A percentile compares a stretch with the other conserved stretches of the same genome.
Evolutionary conservation across 164 flowering plant genomes (phyloP).

Genomic region (Saururus chinensis): DNA sequence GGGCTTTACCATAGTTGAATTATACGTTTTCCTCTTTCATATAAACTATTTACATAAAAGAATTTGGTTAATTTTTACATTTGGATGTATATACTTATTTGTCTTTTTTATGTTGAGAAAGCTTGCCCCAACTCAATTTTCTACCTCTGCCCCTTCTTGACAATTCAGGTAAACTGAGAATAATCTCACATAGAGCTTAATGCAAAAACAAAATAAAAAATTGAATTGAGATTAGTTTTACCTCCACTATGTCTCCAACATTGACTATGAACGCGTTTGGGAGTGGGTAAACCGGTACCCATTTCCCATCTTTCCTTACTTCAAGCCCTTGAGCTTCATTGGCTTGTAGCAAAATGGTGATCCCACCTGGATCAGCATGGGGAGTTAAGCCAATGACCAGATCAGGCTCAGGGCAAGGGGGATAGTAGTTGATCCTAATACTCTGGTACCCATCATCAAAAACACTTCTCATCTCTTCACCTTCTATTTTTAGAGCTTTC

Average conservation of each 20-base stretch:
- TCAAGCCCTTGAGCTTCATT: slow-evolving; percentile 40
- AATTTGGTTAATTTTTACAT: too few species aligned
- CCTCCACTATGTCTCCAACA: slow-evolving; percentile 46
- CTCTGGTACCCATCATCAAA: slow-evolving; percentile 23
- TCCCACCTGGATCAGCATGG: slow-evolving; percentile 34
- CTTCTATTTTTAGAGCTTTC: slow-evolving; percentile 20
- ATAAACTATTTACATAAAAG: too few species aligned
- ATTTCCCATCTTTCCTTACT: slow-evolving; percentile 28
- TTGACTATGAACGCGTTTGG: slow-evolving; percentile 34
- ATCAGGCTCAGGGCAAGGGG: slow-evolving; percentile 33
- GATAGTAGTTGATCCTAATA: slow-evolving; percentile 40
- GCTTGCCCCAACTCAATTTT: too few species aligned
- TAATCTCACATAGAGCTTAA: too few species aligned
- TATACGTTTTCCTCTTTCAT: too few species aligned
- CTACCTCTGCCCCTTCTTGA: too few species aligned
- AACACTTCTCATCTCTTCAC: slow-evolving; percentile 16
- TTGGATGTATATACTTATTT: too few species aligned
- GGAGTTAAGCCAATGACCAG: slow-evolving; percentile 33
- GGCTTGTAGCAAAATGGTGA: slow-evolving; percentile 32
- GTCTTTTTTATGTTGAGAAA: too few species aligned
- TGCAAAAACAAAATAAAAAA: background rate
- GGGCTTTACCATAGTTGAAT: too few species aligned
- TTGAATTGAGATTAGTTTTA: slow-evolving; percentile 3
- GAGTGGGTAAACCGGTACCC: slow-evolving; percentile 37
- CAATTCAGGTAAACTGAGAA: too few species aligned